Base-by-base conservation (phyloP, 345 rosid species). In the Reutealis trisperma region DNA sequence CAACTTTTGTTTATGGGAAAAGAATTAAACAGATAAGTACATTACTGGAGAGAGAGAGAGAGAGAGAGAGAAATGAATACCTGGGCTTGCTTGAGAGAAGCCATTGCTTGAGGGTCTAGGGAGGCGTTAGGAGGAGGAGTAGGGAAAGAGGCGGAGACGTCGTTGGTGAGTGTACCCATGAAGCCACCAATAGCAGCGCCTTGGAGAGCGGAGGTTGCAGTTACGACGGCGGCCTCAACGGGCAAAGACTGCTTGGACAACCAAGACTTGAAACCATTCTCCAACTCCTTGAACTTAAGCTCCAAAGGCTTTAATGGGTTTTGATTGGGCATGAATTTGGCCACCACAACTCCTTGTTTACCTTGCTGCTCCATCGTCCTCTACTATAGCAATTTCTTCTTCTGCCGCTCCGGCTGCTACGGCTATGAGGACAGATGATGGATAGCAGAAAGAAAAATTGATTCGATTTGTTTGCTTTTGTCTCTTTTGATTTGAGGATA, bases 11-110 rank as follows among this genome's bases (percentile, higher is more conserved):
- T 7, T 54, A 54, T 16, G 1, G 11, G 0, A 73, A 25, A 14
- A 18, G 16, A n/a, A 22, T 1, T 19, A 62, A 22, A 34, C 8
- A n/a, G 9, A 42, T 2, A 37, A 54, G 2, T 0, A n/a, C 2
- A n/a, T 22, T 24, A 18, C 8, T 15, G 34, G 41, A 37, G 41
- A 37, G 41, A 37, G 41, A 37, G 37, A 34, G 37, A 34, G 4
- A 34, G 37, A 32, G 63, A 52, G 13, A 14, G 30, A 4, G 9
- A 27, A 21, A 22, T 19, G 24, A 13, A 41, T 25, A 93, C 99
- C 94, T 92, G 97, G 64, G 97, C 93, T 86, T 94, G 98, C 85
- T 91, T 80, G 67, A 94, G 72, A 44, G 98, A 89, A 52, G 97
- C 91, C 94, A 91, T 86, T 68, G 97, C 94, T 79, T 94, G 89